Base-by-base conservation (phyloP, 108 stramenopile genomes). In the Hondaea fermentalgiana region DNA sequence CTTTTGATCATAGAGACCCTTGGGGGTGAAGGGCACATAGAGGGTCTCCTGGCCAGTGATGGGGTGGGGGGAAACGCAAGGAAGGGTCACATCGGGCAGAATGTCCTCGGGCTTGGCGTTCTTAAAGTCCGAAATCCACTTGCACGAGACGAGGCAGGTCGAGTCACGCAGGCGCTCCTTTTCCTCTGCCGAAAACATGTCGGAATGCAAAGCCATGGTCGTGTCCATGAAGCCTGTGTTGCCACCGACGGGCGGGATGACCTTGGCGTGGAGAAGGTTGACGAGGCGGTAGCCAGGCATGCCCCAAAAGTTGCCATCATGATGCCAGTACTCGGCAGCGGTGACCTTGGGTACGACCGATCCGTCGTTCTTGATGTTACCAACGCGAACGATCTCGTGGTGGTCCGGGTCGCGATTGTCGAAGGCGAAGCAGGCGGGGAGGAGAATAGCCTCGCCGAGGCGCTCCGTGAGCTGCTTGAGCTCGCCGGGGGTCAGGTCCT, bases 221-320 rank as follows among this genome's bases (percentile, higher is more conserved):
- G 76, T 53, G 76, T 83, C 76, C 76, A 83, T 83, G 76, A 83
- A 83, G 19, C 76, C 76, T 43, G 76, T 83, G 76, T 83, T 83
- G 4, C 76, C 76, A 23, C 76, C 76, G 76, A 83, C 76, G 6
- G 76, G 76, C n/a, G 76, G 76, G 23, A 83, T 83, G 3, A 83
- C 76, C 76, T 83, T 83, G 45, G 76, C 76, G 76, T 83, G 76
- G 1, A 83, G 76, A 17, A 83, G 51, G 76, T 83, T 83, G 49
- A 83, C 76, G 51, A 83, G 76, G 49, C 51, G 76, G 51, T 83
- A 83, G 45, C 76, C 76, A 53, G 76, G 76, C 49, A 83, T 53
- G 49, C 76, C 76, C 76, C 76, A 83, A 35, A 83, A 83, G 76
- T 83, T 83, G 51, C 76, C 76, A 23, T 83, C 76, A 4, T 83